A percentile compares a stretch with the other conserved stretches of the same genome.
phyloP scores from a whole-genome alignment of 2,329 filamentous ascomycete genomes.

The Grosmannia clavigera region DNA sequence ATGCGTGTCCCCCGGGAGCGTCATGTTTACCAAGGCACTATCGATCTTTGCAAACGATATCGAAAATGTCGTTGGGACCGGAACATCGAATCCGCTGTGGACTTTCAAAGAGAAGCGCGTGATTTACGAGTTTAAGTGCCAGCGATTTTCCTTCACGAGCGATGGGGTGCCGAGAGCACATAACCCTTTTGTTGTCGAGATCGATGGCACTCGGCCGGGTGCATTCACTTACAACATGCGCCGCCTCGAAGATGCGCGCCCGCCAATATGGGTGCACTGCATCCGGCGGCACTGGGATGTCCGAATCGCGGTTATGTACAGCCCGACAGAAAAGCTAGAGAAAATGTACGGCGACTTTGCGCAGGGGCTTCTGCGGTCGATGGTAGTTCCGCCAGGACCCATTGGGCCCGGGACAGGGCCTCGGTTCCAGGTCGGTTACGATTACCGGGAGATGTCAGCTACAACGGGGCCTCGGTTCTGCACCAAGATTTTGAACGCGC shows the following conservation, averaged over 20 bases:
- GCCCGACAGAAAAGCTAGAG: conserved; percentile 11
- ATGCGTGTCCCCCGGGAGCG: conserved; percentile 6
- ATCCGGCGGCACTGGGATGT: conserved; percentile 20
- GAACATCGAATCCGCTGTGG: conserved; percentile 1
- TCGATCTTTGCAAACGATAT: conserved; percentile 15
- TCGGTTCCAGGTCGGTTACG: conserved; percentile 8
- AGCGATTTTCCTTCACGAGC: not conserved
- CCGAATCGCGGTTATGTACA: conserved; percentile 14
- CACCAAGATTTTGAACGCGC: conserved; percentile 8
- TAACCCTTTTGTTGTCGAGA: conserved; percentile 13
- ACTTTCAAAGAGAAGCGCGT: conserved; percentile 10
- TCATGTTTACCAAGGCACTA: conserved; percentile 18
- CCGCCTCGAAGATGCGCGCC: conserved; percentile 6
- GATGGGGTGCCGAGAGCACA: not conserved
- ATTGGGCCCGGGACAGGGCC: not conserved
- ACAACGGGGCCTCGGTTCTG: not conserved
- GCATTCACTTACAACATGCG: conserved; percentile 15
- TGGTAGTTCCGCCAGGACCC: conserved; percentile 14
- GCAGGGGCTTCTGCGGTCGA: conserved; percentile 12
- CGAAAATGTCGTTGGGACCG: conserved; percentile 4
- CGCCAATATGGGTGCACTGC: conserved; percentile 18
- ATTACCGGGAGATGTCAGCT: not conserved
- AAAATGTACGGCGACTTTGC: conserved; percentile 15
- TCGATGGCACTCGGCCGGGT: conserved; percentile 9
- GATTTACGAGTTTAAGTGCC: conserved; percentile 15